Conservation (phyloP, 2,329 filamentous ascomycete species). For the Alternaria postmessia region DNA sequence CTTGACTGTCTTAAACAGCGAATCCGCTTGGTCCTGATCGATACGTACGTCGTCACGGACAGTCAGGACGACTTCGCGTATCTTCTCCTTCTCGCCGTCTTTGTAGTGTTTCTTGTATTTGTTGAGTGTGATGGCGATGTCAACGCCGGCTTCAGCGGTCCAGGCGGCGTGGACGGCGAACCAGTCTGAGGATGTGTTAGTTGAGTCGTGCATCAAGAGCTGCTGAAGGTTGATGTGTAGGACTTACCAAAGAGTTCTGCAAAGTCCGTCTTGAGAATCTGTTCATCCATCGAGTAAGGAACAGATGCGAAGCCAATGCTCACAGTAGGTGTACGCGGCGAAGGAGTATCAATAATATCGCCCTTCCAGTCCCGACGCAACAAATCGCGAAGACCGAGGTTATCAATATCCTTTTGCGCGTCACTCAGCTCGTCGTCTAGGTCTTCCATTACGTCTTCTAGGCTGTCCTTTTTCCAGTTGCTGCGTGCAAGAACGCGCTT, state of each 20-base stretch:
- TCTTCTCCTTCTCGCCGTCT: constrained; percentile 55
- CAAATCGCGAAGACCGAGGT: constrained; percentile 55
- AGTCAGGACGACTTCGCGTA: constrained; percentile 57
- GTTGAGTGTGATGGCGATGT: constrained; percentile 57
- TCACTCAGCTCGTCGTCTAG: constrained; percentile 51
- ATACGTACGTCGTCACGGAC: constrained; percentile 58
- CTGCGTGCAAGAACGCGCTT: constrained; percentile 53
- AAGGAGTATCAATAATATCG: constrained; percentile 58
- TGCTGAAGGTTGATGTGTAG: not conserved
- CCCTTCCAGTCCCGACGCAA: constrained; percentile 60
- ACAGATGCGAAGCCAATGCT: constrained; percentile 58
- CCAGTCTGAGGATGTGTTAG: constrained; percentile 45
- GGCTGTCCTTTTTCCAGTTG: constrained; percentile 51
- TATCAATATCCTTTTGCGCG: constrained; percentile 55
- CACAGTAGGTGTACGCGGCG: constrained; percentile 56
- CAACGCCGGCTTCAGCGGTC: constrained; percentile 56
- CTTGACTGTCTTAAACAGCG: constrained; percentile 52
- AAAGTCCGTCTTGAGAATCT: constrained; percentile 58
- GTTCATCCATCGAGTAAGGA: constrained; percentile 57
- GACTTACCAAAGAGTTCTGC: constrained; percentile 52
- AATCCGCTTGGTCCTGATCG: constrained; percentile 54
- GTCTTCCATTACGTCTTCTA: constrained; percentile 54
- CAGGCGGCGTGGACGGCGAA: constrained; percentile 59
- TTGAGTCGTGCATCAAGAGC: not conserved
- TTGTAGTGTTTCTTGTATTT: constrained; percentile 56